Evolutionary conservation across 495 filamentous ascomycete species (phyloP), one percentile per base, ranked within the genome.

Genomic region (Penicillium daleae): DNA sequence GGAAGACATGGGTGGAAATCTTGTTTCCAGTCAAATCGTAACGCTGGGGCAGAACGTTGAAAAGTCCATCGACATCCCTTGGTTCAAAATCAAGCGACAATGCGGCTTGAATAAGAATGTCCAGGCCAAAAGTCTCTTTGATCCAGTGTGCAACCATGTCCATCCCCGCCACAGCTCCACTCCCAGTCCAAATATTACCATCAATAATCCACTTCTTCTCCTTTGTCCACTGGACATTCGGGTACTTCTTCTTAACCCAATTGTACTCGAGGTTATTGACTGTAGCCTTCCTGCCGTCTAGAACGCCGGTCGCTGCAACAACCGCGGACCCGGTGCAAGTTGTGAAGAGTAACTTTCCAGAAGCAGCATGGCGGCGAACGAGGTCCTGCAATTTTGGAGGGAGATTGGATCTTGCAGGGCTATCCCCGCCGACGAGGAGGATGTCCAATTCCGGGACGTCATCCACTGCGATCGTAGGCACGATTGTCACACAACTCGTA

Each of bases 141-240:
- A 49, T 27, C 44, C 44, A 49, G 44, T 49, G 44, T 17, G 44
- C 44, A 7, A 77, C 58, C 74, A 77, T 77, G 48, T 77, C 75
- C 75, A 75, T 77, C 15, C 72, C 75, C 0, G 73, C 73, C 37
- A 72, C 62, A 6, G 75, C 75, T 5, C 75, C 74, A 50, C 61
- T 63, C 13, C 69, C 74, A 15, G 75, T 77, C 75, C 75, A 77
- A 26, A 77, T 57, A 40, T 75, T 73, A 3, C 72, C 72, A 35
- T 76, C 75, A 0, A 70, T 46, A 62, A 76, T 64, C 73, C 73
- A 77, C 67, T 76, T 72, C 49, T 68, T 67, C 46, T 69, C 63
- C 59, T 46, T 60, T 21, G 66, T 66, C 75, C 72, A 77, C 8
- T 76, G 69, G 35, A 77, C 75, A n/a, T 69, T 59, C 0, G 75